Conservation (phyloP, 2,329 filamentous ascomycete genomes). For the Fusarium staphyleae region DNA sequence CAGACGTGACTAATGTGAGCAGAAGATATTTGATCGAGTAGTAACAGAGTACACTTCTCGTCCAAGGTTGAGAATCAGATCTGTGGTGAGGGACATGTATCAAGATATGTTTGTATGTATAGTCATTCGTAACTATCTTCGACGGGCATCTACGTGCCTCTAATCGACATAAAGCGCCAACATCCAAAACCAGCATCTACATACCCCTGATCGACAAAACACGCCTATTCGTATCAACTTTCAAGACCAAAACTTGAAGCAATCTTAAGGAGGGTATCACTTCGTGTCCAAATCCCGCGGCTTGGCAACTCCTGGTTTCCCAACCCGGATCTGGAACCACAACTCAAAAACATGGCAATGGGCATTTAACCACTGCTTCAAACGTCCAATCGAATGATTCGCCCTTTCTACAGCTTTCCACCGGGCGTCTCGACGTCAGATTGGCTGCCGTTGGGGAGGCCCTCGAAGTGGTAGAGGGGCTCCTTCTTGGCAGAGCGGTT, state of each 20-base stretch:
- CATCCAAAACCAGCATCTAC: not conserved
- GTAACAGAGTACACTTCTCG: too few species aligned
- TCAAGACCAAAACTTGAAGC: not conserved
- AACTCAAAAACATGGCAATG: not conserved
- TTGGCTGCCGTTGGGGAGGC: conserved; percentile 25
- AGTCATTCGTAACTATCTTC: too few species aligned
- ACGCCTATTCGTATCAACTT: not conserved
- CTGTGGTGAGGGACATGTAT: too few species aligned
- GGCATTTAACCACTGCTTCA: not conserved
- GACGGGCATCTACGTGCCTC: too few species aligned
- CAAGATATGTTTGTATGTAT: too few species aligned
- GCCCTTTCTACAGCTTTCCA: conserved; percentile 13
- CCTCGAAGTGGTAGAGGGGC: conserved; percentile 50
- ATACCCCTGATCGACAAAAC: not conserved
- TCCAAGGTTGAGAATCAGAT: too few species aligned
- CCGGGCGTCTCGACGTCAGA: conserved; percentile 28
- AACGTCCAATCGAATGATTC: not conserved
- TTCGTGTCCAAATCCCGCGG: not conserved
- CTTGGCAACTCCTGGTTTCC: not conserved
- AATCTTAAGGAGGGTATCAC: conserved; percentile 19
- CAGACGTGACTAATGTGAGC: not conserved
- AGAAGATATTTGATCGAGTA: not conserved
- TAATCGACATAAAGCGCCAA: not conserved
- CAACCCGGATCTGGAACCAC: not conserved
- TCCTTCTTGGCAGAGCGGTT: conserved; percentile 38